Percentiles rank a stretch among this genome's conserved stretches.
phyloP scores from a whole-genome alignment of 805 yeast species.

The Candida maltosa region DNA sequence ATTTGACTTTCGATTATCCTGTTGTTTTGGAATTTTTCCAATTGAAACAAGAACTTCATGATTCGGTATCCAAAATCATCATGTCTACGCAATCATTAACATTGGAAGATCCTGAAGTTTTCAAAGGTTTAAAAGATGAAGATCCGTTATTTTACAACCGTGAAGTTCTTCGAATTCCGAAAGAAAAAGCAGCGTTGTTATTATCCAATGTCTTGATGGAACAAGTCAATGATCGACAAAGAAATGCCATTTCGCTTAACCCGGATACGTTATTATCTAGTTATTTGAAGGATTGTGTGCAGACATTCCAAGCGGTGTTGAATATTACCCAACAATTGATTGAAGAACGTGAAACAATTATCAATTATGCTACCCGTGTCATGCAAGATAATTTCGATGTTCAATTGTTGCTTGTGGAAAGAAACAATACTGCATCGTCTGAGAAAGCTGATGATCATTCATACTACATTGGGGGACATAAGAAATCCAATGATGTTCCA shows the following conservation, averaged over 20 bases:
- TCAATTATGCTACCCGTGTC: conserved; percentile 72
- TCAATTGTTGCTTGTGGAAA: conserved; percentile 49
- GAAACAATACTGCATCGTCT: conserved; percentile 37
- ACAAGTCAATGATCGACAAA: conserved; percentile 35
- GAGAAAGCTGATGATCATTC: conserved; percentile 36
- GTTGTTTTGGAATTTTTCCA: conserved; percentile 68
- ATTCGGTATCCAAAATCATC: conserved; percentile 52
- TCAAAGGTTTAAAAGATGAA: conserved; percentile 58
- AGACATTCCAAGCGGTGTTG: conserved; percentile 32
- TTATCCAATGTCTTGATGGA: conserved; percentile 45
- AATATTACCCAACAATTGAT: conserved; percentile 53
- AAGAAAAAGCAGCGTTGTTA: conserved; percentile 48
- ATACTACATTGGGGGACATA: conserved; percentile 31
- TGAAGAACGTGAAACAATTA: conserved; percentile 65
- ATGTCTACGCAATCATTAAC: conserved; percentile 71
- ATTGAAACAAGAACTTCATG: conserved; percentile 69
- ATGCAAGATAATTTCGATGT: conserved; percentile 72
- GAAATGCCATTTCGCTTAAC: conserved; percentile 33
- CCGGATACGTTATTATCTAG: conserved; percentile 38
- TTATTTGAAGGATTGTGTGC: conserved; percentile 33
- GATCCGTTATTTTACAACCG: conserved; percentile 42
- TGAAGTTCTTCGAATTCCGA: conserved; percentile 33
- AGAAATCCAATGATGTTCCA: conserved; percentile 45
- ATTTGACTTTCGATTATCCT: conserved; percentile 46
- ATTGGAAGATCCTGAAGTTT: conserved; percentile 71